Evolutionary conservation across 345 rosid species (phyloP).

Genomic region (Geranium brycei): DNA sequence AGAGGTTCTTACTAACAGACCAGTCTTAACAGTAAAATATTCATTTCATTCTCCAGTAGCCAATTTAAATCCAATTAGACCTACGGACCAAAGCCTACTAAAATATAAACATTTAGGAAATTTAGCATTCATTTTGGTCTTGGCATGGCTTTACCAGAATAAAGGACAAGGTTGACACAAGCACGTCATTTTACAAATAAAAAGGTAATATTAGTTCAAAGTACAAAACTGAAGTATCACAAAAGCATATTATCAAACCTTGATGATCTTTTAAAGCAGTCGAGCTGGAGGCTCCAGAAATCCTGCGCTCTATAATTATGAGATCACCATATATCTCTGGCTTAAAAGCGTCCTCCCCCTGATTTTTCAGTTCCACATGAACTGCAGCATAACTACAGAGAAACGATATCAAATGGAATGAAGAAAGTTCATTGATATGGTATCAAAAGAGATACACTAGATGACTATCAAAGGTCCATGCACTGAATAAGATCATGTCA

Average conservation of each 20-base stretch:
- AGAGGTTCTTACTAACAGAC: not conserved
- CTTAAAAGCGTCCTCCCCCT: constrained; percentile 74
- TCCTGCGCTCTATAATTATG: constrained; percentile 66
- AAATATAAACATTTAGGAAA: not conserved
- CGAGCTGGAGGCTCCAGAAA: constrained; percentile 45
- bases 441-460: not conserved
- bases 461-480: not conserved
- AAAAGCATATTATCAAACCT: constrained; percentile 29
- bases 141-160: not conserved
- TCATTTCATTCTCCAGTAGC: not conserved
- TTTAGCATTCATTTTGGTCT: not conserved
- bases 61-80: not conserved
- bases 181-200: not conserved
- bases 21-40: not conserved
- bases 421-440: not conserved
- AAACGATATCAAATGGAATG: not conserved
- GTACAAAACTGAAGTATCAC: not conserved
- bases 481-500: not conserved
- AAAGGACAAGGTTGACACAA: not conserved
- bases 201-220: not conserved
- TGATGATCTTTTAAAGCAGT: constrained; percentile 49
- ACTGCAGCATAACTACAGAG: constrained; percentile 56
- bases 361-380: constrained; percentile 63
- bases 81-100: not conserved
- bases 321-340: constrained; percentile 52